Conservation (phyloP, 257 asterid species). For the Gardenia jasminoides region DNA sequence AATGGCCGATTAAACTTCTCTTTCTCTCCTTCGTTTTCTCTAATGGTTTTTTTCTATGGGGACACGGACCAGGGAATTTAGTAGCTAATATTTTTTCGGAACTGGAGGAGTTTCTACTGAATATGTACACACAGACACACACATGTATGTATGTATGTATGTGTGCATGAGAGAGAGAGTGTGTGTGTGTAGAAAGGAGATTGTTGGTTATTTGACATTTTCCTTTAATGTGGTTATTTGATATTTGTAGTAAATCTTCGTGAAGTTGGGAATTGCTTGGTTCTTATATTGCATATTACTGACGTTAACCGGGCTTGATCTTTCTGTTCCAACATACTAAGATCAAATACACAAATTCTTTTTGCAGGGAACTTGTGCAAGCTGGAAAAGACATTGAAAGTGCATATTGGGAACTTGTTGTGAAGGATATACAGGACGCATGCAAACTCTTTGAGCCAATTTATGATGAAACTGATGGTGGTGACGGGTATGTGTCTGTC, state of each 20-base stretch:
- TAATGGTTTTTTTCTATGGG: not conserved
- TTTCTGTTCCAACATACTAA: not conserved
- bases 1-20: not conserved
- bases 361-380: constrained; percentile 84
- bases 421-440: constrained; percentile 99
- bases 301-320: not conserved
- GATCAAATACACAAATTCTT: not conserved
- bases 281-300: not conserved
- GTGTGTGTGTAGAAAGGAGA: not conserved
- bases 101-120: no score
- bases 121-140: no score
- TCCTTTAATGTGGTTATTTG: no score
- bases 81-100: not conserved
- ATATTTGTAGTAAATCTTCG: not conserved
- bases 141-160: no score
- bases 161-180: no score
- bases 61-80: not conserved
- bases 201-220: not conserved
- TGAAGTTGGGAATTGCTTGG: not conserved
- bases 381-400: constrained; percentile 88
- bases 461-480: constrained; percentile 84
- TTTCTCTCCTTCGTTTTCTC: not conserved
- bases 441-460: constrained; percentile 91
- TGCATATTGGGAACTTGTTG: constrained; percentile 98
- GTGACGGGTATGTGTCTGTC: constrained; percentile 97